Evolutionary conservation across 805 yeast species (phyloP).

Genomic region (Vanderwaltozyma verrucispora): DNA sequence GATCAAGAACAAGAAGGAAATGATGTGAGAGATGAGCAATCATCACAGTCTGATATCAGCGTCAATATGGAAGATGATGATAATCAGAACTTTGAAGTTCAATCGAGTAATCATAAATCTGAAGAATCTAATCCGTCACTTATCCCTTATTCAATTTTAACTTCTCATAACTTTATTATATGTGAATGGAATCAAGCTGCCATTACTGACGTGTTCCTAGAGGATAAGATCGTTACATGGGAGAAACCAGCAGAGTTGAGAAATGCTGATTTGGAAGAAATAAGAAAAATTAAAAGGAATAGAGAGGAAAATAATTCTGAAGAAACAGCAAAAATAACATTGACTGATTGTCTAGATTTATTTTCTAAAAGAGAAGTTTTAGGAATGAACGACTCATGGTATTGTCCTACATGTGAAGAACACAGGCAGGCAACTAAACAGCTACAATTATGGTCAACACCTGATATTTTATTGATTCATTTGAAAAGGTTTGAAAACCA

Average conservation of each 20-base stretch:
- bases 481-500: slow-evolving; percentile 83
- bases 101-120: too few species aligned
- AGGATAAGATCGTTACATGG: slow-evolving; percentile 49
- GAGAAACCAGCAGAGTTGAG: slow-evolving; percentile 36
- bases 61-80: too few species aligned
- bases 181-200: slow-evolving; percentile 56
- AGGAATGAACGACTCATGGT: slow-evolving; percentile 88
- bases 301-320: slow-evolving; percentile 27
- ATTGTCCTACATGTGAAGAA: slow-evolving; percentile 80
- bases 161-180: slow-evolving; percentile 31
- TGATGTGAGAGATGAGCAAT: too few species aligned
- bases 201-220: slow-evolving; percentile 43
- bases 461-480: slow-evolving; percentile 84
- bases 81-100: too few species aligned
- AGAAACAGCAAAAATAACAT: slow-evolving; percentile 44
- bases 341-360: slow-evolving; percentile 63
- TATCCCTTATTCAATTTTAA: background rate
- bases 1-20: too few species aligned
- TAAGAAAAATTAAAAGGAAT: slow-evolving; percentile 25
- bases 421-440: slow-evolving; percentile 87
- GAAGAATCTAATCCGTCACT: too few species aligned
- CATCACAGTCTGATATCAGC: too few species aligned
- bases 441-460: slow-evolving; percentile 83
- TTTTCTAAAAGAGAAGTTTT: slow-evolving; percentile 78
- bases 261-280: slow-evolving; percentile 46